Conservation (phyloP, 306 rosid species). For the Cicer cuneatum region DNA sequence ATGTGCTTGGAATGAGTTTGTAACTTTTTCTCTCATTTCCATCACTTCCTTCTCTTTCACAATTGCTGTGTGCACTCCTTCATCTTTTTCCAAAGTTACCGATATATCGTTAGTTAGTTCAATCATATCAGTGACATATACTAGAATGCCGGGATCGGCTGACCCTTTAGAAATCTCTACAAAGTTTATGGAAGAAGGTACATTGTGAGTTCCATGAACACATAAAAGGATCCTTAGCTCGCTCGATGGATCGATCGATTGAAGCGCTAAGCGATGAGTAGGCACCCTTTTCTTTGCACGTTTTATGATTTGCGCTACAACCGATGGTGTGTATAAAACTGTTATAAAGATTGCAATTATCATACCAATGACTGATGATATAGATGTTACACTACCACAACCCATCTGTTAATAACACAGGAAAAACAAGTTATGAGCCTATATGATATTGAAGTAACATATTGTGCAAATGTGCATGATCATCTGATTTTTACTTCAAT, state of each 20-base stretch:
- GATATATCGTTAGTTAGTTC: slow-evolving; percentile 74
- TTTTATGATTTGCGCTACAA: slow-evolving; percentile 73
- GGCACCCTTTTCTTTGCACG: slow-evolving; percentile 79
- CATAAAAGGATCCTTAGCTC: slow-evolving; percentile 72
- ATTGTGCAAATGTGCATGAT: background rate
- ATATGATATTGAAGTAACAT: slow-evolving; percentile 4
- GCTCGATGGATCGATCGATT: slow-evolving; percentile 62
- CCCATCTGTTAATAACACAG: slow-evolving; percentile 46
- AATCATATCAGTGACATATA: slow-evolving; percentile 74
- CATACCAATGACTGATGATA: slow-evolving; percentile 60
- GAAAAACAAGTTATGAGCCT: slow-evolving; percentile 35
- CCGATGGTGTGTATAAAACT: slow-evolving; percentile 65
- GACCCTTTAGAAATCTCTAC: slow-evolving; percentile 77
- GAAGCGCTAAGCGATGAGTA: slow-evolving; percentile 73
- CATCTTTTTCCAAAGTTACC: slow-evolving; percentile 54
- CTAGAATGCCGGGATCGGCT: slow-evolving; percentile 64
- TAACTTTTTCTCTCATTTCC: slow-evolving; percentile 70
- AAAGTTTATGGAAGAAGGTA: slow-evolving; percentile 66
- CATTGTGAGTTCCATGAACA: slow-evolving; percentile 74
- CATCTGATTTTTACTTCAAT: background rate
- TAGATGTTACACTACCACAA: slow-evolving; percentile 46
- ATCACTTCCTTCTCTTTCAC: slow-evolving; percentile 57
- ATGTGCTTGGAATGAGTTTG: slow-evolving; percentile 59
- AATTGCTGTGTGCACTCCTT: slow-evolving; percentile 50
- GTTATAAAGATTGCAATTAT: slow-evolving; percentile 65